Conservation (phyloP, 169 alveolate species). For the Pseudocohnilembus persalinus region DNA sequence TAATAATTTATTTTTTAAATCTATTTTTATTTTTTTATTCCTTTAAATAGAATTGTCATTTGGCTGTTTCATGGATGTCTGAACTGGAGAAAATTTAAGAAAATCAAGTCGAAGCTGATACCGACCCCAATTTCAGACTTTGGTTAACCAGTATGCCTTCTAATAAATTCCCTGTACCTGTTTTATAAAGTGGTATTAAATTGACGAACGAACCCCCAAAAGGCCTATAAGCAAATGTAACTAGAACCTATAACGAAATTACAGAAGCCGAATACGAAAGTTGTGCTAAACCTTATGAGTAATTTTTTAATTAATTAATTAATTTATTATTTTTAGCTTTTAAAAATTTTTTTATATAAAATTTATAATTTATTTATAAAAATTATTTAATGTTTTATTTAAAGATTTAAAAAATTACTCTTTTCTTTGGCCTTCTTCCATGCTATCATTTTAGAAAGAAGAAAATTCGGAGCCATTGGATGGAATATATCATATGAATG, state of each 20-base stretch:
- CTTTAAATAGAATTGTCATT: conserved; percentile 92
- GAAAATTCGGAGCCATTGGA: conserved; percentile 91
- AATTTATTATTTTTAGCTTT: no score
- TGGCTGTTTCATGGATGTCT: conserved; percentile 94
- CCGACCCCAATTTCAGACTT: conserved; percentile 89
- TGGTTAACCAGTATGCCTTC: conserved; percentile 95
- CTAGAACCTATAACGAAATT: conserved; percentile 85
- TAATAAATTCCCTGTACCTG: conserved; percentile 92
- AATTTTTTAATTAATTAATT: neutral
- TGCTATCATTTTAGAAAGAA: conserved; percentile 88
- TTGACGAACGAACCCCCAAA: conserved; percentile 95
- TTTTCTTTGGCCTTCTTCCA: conserved; percentile 89
- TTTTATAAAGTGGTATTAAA: conserved; percentile 91
- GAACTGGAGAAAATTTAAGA: conserved; percentile 90
- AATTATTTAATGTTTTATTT: conserved; percentile 68
- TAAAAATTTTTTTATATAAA: no score
- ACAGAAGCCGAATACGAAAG: conserved; percentile 74
- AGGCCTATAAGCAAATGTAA: conserved; percentile 88
- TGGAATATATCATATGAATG: conserved; percentile 90
- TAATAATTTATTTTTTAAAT: no score
- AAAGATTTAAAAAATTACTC: conserved; percentile 78
- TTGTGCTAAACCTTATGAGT: conserved; percentile 27
- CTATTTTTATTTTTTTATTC: neutral
- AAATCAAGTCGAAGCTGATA: conserved; percentile 82
- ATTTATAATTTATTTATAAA: conserved; percentile 30